Evolutionary conservation across 108 stramenopile species (phyloP).

Genomic region (Aurantiochytrium sp.): DNA sequence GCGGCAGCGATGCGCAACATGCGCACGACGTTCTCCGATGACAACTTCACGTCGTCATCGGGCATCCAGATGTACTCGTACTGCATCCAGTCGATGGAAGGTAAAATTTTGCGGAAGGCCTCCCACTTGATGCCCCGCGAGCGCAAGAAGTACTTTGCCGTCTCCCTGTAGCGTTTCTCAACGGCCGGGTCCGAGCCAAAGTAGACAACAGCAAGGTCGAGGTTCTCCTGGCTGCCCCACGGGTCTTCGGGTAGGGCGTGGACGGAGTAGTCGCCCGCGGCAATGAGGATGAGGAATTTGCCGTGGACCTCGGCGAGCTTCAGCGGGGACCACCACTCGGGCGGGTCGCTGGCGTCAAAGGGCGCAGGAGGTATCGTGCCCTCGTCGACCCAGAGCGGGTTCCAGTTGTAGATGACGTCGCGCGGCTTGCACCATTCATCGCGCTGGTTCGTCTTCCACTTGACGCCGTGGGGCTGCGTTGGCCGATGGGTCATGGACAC

Average conservation of each 20-base stretch:
- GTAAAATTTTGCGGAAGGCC: neutral
- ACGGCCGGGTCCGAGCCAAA: neutral
- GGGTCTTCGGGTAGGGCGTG: neutral
- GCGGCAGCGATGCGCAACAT: constrained; percentile 1
- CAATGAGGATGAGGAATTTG: neutral
- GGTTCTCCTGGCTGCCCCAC: neutral
- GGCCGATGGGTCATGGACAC: too few relatives aligned
- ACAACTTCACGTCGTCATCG: neutral
- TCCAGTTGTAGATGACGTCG: too few relatives aligned
- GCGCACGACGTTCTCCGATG: neutral
- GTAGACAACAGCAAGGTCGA: neutral
- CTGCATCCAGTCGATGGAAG: neutral
- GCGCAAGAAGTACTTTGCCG: neutral
- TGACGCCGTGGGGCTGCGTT: too few relatives aligned
- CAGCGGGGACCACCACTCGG: neutral
- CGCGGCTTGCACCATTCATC: too few relatives aligned
- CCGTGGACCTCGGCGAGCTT: neutral
- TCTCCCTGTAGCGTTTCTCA: neutral
- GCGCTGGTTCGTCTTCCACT: too few relatives aligned
- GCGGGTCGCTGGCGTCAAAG: too few relatives aligned
- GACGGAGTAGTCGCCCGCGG: neutral
- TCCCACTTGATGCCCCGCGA: neutral
- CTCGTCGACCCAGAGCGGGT: too few relatives aligned
- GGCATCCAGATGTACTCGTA: constrained; percentile 28
- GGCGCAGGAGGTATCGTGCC: too few relatives aligned